Base-by-base conservation (phyloP, 129 eudicot species). In the Chrysanthemum seticuspe region DNA sequence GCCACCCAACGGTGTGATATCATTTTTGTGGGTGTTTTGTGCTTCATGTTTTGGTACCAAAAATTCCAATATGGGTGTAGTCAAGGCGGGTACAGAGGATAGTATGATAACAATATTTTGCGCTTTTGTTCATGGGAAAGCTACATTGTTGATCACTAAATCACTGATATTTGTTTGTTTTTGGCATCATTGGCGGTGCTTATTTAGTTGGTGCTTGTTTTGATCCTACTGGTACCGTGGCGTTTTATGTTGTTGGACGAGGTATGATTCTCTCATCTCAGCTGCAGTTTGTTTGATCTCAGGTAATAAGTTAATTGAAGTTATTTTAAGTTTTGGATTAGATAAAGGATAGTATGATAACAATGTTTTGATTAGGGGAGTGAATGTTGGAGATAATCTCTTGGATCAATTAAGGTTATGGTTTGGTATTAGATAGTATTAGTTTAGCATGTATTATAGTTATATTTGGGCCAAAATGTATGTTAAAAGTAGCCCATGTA, bases 151-250 rank as follows among this genome's bases (percentile, higher is more conserved):
- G 25, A 23, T 23, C 25, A 23, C 25, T 23, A 23, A 23, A 23
- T 23, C 25, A 23, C 0, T 23, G 25, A 23, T 23, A 23, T 23
- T 23, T 23, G 25, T 23, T 23, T 23, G 25, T 21, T 23, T 23
- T 23, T 23, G 25, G 25, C 0, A 23, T 31, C 36, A 31, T 31
- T 31, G 36, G 4, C 4, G 36, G 29, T 27, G 29, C 29, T 25
- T n/a, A n/a, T 19, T 27, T 79, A 40, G 90, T 85, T 0, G 71
- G 97, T 6, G 97, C 97, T 67, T 80, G 88, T 60, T 91, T 91
- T 51, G 86, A 88, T 52, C 93, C 96, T 36, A 84, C 97, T 12
- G 91, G 78, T 59, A 88, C 90, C 15, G 96, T 88, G 10, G 96
- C 92, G 21, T 86, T 91, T 53, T 86, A 84, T 70, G 97, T 90